Percentiles rank a stretch among this genome's conserved stretches.
phyloP scores from a whole-genome alignment of 495 filamentous ascomycete genomes.

The Aspergillus sclerotiicarbonarius region DNA sequence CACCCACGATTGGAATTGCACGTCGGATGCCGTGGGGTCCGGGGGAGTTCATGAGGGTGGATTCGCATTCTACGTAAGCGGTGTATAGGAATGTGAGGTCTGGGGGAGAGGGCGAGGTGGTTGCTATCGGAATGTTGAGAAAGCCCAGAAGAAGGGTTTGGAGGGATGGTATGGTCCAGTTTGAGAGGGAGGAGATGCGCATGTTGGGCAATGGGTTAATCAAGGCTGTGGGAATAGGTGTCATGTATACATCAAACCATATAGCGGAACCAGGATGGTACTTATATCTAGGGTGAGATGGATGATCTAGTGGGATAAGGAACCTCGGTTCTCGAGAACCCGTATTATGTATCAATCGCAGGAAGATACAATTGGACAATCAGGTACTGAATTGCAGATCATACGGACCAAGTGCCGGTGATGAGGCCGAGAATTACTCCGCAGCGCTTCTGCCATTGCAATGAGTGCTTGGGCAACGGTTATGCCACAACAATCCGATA shows the following conservation, averaged over 20 bases:
- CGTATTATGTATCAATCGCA: background rate
- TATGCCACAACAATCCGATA: background rate
- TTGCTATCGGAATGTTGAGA: background rate
- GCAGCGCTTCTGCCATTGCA: too few species aligned
- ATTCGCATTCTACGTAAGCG: constrained; percentile 25
- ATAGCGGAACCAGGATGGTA: background rate
- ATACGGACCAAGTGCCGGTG: background rate
- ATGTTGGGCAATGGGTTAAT: background rate
- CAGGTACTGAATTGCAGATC: background rate
- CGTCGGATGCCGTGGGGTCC: constrained; percentile 26
- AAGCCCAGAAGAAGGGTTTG: background rate
- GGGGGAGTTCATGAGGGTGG: constrained; percentile 19
- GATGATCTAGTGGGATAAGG: too few species aligned
- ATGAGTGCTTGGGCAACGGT: background rate
- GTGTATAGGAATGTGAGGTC: constrained; percentile 32
- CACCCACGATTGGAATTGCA: constrained; percentile 32
- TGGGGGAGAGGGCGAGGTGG: constrained; percentile 16
- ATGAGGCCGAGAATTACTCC: background rate
- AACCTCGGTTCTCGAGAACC: background rate
- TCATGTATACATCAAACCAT: background rate
- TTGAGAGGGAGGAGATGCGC: background rate
- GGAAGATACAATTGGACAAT: background rate
- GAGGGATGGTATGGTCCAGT: background rate
- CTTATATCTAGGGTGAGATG: background rate
- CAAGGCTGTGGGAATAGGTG: too few species aligned